Conservation (phyloP, 2,329 filamentous ascomycete genomes). For the Aureobasidium sp. region DNA sequence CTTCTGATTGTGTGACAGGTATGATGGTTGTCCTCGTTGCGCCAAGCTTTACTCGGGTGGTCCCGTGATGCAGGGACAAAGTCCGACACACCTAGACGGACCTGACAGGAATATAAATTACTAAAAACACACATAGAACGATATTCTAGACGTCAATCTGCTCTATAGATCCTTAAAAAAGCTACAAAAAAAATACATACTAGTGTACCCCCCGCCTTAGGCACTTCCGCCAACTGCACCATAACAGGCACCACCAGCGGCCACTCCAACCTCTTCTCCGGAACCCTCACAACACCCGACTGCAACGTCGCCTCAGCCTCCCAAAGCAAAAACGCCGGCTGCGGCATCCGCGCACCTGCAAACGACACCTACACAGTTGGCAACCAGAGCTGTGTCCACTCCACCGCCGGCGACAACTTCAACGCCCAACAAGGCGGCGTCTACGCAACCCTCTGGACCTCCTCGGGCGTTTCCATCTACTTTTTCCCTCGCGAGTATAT, state of each 20-base stretch:
- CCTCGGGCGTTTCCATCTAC: conserved; percentile 65
- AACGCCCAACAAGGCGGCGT: conserved; percentile 42
- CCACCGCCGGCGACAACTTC: conserved; percentile 44
- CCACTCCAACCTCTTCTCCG: conserved; percentile 37
- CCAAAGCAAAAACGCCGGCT: conserved; percentile 36
- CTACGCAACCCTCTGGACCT: conserved; percentile 57
- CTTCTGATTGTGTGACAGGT: too few species aligned
- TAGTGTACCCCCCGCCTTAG: too few species aligned
- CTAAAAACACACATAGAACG: too few species aligned
- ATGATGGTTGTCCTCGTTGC: too few species aligned
- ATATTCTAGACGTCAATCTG: too few species aligned
- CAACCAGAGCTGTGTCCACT: conserved; percentile 18
- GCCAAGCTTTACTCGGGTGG: too few species aligned
- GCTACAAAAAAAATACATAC: too few species aligned
- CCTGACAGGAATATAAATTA: too few species aligned
- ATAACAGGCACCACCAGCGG: conserved; percentile 26
- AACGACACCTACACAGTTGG: conserved; percentile 24
- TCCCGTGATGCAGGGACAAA: too few species aligned
- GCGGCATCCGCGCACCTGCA: conserved; percentile 30
- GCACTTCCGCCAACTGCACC: conserved; percentile 38
- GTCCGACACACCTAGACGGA: too few species aligned
- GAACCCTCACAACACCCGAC: conserved; percentile 40
- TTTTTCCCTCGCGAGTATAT: conserved; percentile 68
- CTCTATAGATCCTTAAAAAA: too few species aligned
- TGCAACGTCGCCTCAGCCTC: conserved; percentile 42